Conservation (phyloP, 75 land plant species). For the Selaginella moellendorffii region DNA sequence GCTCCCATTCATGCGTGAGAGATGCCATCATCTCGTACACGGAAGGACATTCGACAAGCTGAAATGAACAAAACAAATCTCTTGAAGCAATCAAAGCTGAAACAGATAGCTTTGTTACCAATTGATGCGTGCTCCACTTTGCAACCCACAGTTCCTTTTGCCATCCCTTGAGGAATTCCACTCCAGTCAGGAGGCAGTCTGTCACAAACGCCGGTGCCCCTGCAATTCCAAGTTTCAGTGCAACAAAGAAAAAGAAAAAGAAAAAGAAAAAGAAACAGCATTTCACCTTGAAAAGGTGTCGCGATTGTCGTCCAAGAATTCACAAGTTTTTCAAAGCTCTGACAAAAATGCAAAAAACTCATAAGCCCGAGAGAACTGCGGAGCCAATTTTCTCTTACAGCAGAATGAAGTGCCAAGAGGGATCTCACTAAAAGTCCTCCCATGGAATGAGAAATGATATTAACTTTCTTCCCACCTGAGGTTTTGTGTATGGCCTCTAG, state of each 20-base stretch:
- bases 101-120: slow-evolving; percentile 61
- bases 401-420: slow-evolving; percentile 54
- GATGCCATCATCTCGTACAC: slow-evolving; percentile 86
- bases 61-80: slow-evolving; percentile 15
- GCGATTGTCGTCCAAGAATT: neutral
- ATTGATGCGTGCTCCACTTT: slow-evolving; percentile 99
- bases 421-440: slow-evolving; percentile 90
- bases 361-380: neutral
- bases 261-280: too few species aligned
- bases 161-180: slow-evolving; percentile 94
- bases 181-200: slow-evolving; percentile 69
- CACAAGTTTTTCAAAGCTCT: neutral
- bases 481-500: slow-evolving; percentile 48
- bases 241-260: too few species aligned
- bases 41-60: slow-evolving; percentile 96
- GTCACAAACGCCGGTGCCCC: slow-evolving; percentile 96
- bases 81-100: too few species aligned
- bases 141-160: slow-evolving; percentile 80
- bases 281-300: neutral
- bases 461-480: slow-evolving; percentile 86
- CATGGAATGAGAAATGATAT: slow-evolving; percentile 87
- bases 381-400: slow-evolving; percentile 31
- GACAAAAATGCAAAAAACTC: neutral
- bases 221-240: slow-evolving; percentile 16
- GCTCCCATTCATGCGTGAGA: slow-evolving; percentile 51